Evolutionary conservation across 2,329 filamentous ascomycete species (phyloP).

Genomic region (Xylariomycetidae sp.): DNA sequence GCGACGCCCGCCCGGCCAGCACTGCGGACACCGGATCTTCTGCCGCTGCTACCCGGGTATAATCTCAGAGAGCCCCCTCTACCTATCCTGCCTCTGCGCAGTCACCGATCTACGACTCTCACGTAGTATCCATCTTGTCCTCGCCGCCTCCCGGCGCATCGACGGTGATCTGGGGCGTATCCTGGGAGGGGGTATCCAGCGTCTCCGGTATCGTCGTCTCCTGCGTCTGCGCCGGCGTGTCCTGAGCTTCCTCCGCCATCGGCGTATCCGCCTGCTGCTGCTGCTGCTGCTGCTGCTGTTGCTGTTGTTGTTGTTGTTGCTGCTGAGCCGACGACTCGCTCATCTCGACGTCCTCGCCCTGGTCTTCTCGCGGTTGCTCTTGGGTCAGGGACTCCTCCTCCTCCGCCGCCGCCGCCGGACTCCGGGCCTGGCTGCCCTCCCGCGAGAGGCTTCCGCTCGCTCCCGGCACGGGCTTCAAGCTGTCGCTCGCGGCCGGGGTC

Average conservation of each 20-base stretch:
- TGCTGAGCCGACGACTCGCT: constrained; percentile 29
- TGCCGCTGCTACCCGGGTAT: no score
- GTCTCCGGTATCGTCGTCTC: constrained; percentile 24
- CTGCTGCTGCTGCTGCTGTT: constrained; percentile 16
- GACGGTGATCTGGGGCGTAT: constrained; percentile 41
- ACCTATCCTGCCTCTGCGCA: no score
- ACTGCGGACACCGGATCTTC: no score
- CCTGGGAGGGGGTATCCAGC: constrained; percentile 21
- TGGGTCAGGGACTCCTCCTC: no score
- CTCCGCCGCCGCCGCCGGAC: constrained; percentile 21
- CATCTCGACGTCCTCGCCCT: constrained; percentile 30
- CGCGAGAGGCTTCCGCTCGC: constrained; percentile 29
- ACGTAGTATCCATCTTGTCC: constrained; percentile 58
- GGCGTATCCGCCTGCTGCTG: constrained; percentile 20
- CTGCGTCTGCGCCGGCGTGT: constrained; percentile 2
- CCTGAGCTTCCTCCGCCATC: constrained; percentile 17
- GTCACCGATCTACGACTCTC: no score
- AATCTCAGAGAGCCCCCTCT: constrained; percentile 9
- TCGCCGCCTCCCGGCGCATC: constrained; percentile 40
- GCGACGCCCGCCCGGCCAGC: no score
- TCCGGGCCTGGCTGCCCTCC: constrained; percentile 32
- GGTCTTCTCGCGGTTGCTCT: constrained; percentile 22
- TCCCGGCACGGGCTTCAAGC: constrained; percentile 29
- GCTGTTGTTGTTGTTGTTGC: constrained; percentile 8
- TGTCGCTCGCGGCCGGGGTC: constrained; percentile 20